Percentiles rank a stretch among this genome's conserved stretches.
These are phyloP conservation scores for Claviceps cyperi DNA, from an alignment of 2,329 filamentous ascomycete species.

Conservation along the genomic window DNA sequence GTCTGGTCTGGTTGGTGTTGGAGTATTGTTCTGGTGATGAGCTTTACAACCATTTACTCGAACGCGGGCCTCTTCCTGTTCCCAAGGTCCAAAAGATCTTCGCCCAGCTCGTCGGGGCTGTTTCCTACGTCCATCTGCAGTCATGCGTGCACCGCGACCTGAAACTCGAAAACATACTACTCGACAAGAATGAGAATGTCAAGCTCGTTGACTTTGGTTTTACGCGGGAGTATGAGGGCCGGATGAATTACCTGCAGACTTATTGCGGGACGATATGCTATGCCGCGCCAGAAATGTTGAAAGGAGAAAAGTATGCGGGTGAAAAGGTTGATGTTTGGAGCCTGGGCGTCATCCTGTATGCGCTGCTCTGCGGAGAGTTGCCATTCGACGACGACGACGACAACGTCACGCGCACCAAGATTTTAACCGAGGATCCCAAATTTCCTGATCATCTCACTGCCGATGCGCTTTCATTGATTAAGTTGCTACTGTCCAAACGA, in stretches of 20 bases:
- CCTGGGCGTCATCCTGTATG: conserved; percentile 71
- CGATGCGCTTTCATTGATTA: conserved; percentile 65
- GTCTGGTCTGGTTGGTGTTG: conserved; percentile 85
- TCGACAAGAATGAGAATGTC: conserved; percentile 94
- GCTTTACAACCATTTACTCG: conserved; percentile 87
- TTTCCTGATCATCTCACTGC: conserved; percentile 69
- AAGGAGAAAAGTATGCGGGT: conserved; percentile 92
- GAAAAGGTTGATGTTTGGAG: conserved; percentile 98
- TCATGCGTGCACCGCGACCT: conserved; percentile 93
- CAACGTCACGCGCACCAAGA: conserved; percentile 67
- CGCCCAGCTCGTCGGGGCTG: conserved; percentile 85
- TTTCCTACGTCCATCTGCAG: conserved; percentile 87
- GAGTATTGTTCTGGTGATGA: conserved; percentile 97
- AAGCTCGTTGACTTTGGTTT: conserved; percentile 98
- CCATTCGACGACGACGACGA: conserved; percentile 97
- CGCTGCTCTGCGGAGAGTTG: conserved; percentile 68
- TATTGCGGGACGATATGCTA: conserved; percentile 98
- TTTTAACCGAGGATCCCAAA: conserved; percentile 70
- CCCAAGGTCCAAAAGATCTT: conserved; percentile 92
- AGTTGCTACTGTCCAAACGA: conserved; percentile 74
- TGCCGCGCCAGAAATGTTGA: conserved; percentile 95
- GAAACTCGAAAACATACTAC: conserved; percentile 78
- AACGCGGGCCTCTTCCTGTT: conserved; percentile 69
- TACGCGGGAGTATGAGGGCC: conserved; percentile 91
- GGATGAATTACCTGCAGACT: conserved; percentile 86